Percentiles rank a stretch among this genome's conserved stretches.
These are phyloP conservation scores for Rhynchospora tenuis DNA, from an alignment of 176 grass and related monocot species.

Conservation along the genomic window DNA sequence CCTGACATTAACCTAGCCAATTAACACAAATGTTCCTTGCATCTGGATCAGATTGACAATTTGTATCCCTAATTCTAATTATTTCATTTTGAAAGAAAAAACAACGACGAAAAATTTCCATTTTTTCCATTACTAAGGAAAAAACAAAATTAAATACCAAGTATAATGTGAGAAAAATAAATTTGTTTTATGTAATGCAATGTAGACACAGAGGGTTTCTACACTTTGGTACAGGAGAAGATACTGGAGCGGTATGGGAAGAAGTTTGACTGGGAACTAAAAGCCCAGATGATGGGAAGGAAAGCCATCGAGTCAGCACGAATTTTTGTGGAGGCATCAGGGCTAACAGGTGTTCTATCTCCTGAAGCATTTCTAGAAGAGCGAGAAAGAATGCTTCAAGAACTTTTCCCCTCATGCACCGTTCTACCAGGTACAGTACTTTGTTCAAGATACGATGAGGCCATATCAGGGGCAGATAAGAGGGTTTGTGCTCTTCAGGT, in stretches of 20 bases:
- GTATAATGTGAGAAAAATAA: not conserved
- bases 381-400: conserved; percentile 82
- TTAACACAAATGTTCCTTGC: not conserved
- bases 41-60: not conserved
- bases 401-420: conserved; percentile 71
- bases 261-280: conserved; percentile 90
- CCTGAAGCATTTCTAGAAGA: conserved; percentile 73
- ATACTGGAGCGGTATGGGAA: conserved; percentile 80
- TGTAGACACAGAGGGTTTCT: conserved; percentile 88
- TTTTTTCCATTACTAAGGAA: not conserved
- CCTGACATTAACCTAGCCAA: not conserved
- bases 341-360: conserved; percentile 58
- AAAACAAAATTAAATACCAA: not conserved
- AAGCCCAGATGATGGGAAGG: conserved; percentile 95
- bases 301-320: conserved; percentile 70
- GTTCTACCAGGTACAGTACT: conserved; percentile 54
- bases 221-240: conserved; percentile 91
- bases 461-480: not conserved
- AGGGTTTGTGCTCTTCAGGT: not conserved
- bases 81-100: not conserved
- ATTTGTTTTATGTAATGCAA: not conserved
- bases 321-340: conserved; percentile 73
- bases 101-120: not conserved
- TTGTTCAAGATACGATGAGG: not conserved
- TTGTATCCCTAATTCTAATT: not conserved